Conservation (phyloP, 257 asterid genomes). For the Lavandula angustifolia region DNA sequence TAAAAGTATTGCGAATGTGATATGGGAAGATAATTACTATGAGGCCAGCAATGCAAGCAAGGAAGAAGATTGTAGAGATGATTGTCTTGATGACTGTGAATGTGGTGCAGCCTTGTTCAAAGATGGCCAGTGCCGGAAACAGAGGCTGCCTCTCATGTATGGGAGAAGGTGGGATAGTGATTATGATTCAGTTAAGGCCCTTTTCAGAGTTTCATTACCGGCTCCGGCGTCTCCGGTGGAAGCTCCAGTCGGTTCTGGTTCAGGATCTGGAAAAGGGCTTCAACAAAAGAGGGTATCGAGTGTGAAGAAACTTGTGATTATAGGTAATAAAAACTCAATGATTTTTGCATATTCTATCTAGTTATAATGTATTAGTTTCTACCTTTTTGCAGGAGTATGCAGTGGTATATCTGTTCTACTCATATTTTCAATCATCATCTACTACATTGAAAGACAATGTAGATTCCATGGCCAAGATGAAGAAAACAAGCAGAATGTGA, state of each 20-base stretch:
- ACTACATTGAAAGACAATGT: background rate
- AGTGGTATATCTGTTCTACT: background rate
- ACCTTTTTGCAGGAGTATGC: background rate
- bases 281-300: too few species aligned
- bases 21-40: constrained; percentile 5
- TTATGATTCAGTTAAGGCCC: background rate
- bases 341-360: too few species aligned
- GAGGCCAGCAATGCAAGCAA: background rate
- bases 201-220: background rate
- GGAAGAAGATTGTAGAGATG: background rate
- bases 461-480: background rate
- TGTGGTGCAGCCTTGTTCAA: background rate
- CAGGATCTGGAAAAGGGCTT: too few species aligned
- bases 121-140: background rate
- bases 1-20: background rate
- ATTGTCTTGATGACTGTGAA: background rate
- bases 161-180: background rate
- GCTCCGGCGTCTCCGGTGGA: background rate
- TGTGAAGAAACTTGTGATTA: too few species aligned
- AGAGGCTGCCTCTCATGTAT: background rate
- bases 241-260: background rate
- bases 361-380: too few species aligned
- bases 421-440: background rate
- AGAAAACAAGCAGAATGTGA: background rate
- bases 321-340: too few species aligned